Evolutionary conservation across 768 basidiomycete genomes (phyloP), one percentile per base, ranked within the genome.

Genomic region (Rhodotorula graminis): DNA sequence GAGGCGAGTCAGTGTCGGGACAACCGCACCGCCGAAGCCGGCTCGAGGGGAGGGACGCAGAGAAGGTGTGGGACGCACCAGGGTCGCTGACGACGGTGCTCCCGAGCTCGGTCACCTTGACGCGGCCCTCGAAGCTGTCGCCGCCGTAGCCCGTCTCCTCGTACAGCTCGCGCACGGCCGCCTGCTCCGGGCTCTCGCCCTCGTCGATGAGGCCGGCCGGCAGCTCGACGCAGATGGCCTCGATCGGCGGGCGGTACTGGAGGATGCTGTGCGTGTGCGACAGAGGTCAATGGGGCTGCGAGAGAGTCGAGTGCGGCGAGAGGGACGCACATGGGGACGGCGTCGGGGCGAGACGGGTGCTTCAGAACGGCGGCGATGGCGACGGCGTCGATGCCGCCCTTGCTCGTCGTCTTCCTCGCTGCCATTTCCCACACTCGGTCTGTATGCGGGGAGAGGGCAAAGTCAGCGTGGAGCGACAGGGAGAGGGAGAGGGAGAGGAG

Each of bases 111-210:
- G 89, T 77, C 44, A 93, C 84, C 62, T 84, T 80, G 63, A 85
- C 83, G 5, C 89, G 70, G 0, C 77, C 78, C n/a, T 78, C 70
- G 25, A 78, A 80, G 61, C 14, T 71, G 52, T 69, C 29, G 3
- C 64, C 89, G 64, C 85, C 87, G 81, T 87, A 95, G 10, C 94
- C 94, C 5, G 94, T 96, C 81, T 98, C 95, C 82, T 98, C 95
- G 77, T 88, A 85, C 23, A 98, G 85, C 80, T 98, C 95, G 31
- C 95, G 87, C 50, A 93, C 84, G 1, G 93, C 94, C 2, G 92
- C 86, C 27, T 85, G 82, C 80, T 90, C 90, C 0, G 91, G 84
- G 1, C 88, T 87, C 83, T 98, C 95, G 0, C 87, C 87, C 70
- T 89, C 87, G 79, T 95, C 92, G 74, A 98, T 87, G 27, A 98